Evolutionary conservation across 768 basidiomycete genomes (phyloP), one percentile per base, ranked within the genome.

Genomic region (Galerina sulciceps): DNA sequence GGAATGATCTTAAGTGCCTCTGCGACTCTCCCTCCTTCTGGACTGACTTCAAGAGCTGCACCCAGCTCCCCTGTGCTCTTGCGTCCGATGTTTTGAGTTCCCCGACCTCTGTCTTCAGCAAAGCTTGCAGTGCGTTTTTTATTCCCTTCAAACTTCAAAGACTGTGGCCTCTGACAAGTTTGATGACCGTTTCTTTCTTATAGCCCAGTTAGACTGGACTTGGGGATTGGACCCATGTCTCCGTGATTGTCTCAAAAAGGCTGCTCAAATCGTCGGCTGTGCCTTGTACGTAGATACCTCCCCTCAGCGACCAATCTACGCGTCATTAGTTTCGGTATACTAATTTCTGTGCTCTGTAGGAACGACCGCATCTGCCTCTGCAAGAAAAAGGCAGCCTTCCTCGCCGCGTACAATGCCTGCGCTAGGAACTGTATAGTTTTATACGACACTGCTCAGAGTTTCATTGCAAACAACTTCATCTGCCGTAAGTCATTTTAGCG

Each of bases 281-380:
- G 22, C 18, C 14, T 23, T 59, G 58, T 59, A 53, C 26, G 43
- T n/a, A 2, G n/a, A n/a, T n/a, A n/a, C n/a, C n/a, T n/a, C n/a
- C n/a, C n/a, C n/a, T n/a, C n/a, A n/a, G n/a, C n/a, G n/a, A n/a
- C n/a, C n/a, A n/a, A n/a, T n/a, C n/a, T n/a, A n/a, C n/a, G n/a
- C n/a, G n/a, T n/a, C n/a, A n/a, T n/a, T n/a, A n/a, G n/a, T n/a
- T 10, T 23, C 23, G 34, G 17, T 42, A 13, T 18, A 45, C 26
- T 44, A 37, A 26, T 13, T 15, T 18, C 6, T 15, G 22, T 1
- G n/a, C n/a, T 10, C 18, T 49, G 22, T 13, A 59, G 58, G 9
- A 53, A 59, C 36, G 45, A 59, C 26, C 44, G 43, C 14, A 54
- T 49, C 20, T 59, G 58, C 23, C 51, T 59, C 15, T 59, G 58